Base-by-base conservation (phyloP, 2,329 filamentous ascomycete species). In the Sporothrix euskadiensis region DNA sequence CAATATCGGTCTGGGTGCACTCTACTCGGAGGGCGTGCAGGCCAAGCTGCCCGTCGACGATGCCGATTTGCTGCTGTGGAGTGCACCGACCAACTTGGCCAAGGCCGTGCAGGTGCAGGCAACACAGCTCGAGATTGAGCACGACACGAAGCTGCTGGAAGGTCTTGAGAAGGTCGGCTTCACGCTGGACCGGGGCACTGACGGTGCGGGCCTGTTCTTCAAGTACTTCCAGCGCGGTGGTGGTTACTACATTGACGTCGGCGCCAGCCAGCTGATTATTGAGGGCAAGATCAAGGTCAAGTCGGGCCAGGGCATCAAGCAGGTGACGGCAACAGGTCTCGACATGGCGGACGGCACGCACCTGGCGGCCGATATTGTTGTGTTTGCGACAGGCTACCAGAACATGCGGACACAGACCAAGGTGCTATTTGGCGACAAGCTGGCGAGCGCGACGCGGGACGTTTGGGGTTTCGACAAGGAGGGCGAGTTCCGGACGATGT, bases 351-450 rank as follows among this genome's bases (percentile, higher is more conserved):
- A 89, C 75, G 87, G 87, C 1, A 81, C 81, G 4, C 80, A 82
- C 47, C 78, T 89, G 0, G 81, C 84, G 26, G 87, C 88, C 0
- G 88, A 90, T 77, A 82, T 88, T 61, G 84, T 90, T 2, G 83
- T 90, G 16, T 83, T 88, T 71, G 86, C 86, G 5, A 88, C 87
- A 1, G 87, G 86, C 3, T 82, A 91, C 77, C 85, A 90, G 75
- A 92, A 91, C 78, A 93, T 92, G 90, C 83, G 85, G 10, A 89
- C 87, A 0, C 87, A 87, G 30, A 87, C 89, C 2, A 82, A 87
- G 19, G 83, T 85, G 52, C 86, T 91, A 26, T 85, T 93, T 73
- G 91, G 91, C 0, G 85, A 90, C 54, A 83, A 85, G 19, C 82
- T 92, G 26, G 90, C 88, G 0, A 85, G 88, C 72, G 83, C 83